Evolutionary conservation across 306 rosid genomes (phyloP).

Genomic region (Vigna radiata): DNA sequence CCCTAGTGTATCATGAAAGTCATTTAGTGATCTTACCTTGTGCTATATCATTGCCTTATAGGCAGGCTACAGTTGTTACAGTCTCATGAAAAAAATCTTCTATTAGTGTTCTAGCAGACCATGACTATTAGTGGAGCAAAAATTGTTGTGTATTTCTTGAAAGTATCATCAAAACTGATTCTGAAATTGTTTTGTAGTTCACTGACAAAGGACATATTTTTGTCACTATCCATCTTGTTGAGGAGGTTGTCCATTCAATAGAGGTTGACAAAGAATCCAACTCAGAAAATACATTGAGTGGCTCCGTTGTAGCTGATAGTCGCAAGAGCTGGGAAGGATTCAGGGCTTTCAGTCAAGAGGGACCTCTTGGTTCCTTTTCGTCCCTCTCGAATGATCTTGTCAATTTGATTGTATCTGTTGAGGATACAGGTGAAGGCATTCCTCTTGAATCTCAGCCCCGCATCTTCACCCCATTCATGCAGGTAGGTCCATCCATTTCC

Average conservation of each 20-base stretch:
- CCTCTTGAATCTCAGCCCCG: constrained; percentile 76
- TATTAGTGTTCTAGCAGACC: constrained; percentile 19
- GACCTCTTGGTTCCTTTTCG: constrained; percentile 57
- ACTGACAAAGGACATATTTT: constrained; percentile 96
- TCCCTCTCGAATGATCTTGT: constrained; percentile 63
- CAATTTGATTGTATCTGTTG: constrained; percentile 87
- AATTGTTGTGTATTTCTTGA: constrained; percentile 2
- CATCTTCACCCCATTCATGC: constrained; percentile 97
- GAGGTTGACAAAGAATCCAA: constrained; percentile 75
- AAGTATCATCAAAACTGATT: constrained; percentile 41
- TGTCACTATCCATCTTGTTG: constrained; percentile 85
- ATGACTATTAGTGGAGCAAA: constrained; percentile 10
- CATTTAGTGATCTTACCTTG: not conserved
- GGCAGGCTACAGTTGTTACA: constrained; percentile 14
- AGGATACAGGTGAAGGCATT: constrained; percentile 98
- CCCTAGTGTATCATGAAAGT: constrained; percentile 13
- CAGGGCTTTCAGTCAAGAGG: constrained; percentile 63
- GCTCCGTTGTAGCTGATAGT: constrained; percentile 74
- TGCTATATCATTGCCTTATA: not conserved
- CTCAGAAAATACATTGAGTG: constrained; percentile 79
- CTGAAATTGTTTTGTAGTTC: constrained; percentile 66
- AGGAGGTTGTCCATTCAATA: constrained; percentile 74
- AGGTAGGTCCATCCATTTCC: constrained; percentile 88
- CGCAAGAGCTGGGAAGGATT: constrained; percentile 81
- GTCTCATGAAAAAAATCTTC: not conserved